Evolutionary conservation across 1,139 yeast species (phyloP).

Genomic region (Protomyces arabidopsidicola): DNA sequence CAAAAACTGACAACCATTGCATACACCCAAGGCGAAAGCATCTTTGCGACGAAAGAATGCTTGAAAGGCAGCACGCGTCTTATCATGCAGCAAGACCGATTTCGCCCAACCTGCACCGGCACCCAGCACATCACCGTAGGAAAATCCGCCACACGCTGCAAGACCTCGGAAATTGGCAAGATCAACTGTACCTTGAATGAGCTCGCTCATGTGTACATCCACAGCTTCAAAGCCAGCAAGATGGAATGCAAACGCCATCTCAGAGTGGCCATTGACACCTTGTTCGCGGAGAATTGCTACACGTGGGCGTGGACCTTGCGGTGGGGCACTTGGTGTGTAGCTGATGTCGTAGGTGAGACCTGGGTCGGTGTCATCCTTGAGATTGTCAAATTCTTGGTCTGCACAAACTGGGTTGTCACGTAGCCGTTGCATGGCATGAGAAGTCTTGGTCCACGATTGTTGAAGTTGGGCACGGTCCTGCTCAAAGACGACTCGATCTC

Average conservation of each 20-base stretch:
- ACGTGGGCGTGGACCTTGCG: slow-evolving; percentile 52
- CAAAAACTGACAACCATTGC: slow-evolving; percentile 97
- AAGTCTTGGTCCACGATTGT: slow-evolving; percentile 80
- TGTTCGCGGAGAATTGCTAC: slow-evolving; percentile 98
- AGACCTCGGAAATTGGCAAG: slow-evolving; percentile 81
- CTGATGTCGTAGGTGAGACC: slow-evolving; percentile 81
- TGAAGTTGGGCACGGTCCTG: slow-evolving; percentile 68
- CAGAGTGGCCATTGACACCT: slow-evolving; percentile 97
- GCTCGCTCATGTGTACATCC: slow-evolving; percentile 96
- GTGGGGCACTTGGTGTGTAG: slow-evolving; percentile 48
- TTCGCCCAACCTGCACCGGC: slow-evolving; percentile 99
- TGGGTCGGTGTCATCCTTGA: slow-evolving; percentile 78
- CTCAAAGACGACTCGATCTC: slow-evolving; percentile 48
- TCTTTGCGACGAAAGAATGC: slow-evolving; percentile 80
- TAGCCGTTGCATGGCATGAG: slow-evolving; percentile 80
- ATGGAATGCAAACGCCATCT: slow-evolving; percentile 96
- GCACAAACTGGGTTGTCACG: slow-evolving; percentile 94
- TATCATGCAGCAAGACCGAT: slow-evolving; percentile 81
- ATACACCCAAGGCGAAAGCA: slow-evolving; percentile 98
- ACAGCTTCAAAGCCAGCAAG: slow-evolving; percentile 90
- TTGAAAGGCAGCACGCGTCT: slow-evolving; percentile 68
- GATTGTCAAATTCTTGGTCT: slow-evolving; percentile 71
- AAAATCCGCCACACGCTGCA: slow-evolving; percentile 99
- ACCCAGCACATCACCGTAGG: slow-evolving; percentile 97
- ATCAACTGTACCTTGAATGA: slow-evolving; percentile 66